Conservation (phyloP, 331 rosid genomes). For the Malus hybrid region DNA sequence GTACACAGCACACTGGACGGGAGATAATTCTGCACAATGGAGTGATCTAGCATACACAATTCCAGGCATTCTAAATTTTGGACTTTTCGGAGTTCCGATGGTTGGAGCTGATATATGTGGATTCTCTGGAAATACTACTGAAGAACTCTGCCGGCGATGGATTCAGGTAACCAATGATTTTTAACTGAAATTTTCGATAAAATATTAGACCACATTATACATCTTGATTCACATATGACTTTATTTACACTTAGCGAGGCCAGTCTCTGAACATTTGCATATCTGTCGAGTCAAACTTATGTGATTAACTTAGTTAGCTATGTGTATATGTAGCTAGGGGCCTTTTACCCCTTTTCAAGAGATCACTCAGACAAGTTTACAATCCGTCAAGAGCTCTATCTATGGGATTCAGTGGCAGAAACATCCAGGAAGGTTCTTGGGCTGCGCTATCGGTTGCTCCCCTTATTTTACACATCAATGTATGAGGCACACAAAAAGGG, state of each 20-base stretch:
- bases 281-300: no score
- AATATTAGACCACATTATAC: neutral
- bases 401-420: conserved; percentile 82
- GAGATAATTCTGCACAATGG: conserved; percentile 87
- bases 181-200: no score
- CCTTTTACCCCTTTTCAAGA: conserved; percentile 85
- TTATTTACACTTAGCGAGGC: no score
- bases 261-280: no score
- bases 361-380: conserved; percentile 51
- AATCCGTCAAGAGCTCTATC: conserved; percentile 68
- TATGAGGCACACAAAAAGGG: conserved; percentile 67
- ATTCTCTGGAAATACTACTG: conserved; percentile 46
- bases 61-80: conserved; percentile 58
- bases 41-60: conserved; percentile 68
- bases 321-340: conserved; percentile 56
- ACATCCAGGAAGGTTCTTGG: conserved; percentile 73
- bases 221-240: neutral
- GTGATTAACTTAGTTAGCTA: neutral
- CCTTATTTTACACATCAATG: conserved; percentile 68
- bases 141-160: conserved; percentile 87
- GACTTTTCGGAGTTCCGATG: conserved; percentile 80
- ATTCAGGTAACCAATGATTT: conserved; percentile 51
- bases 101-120: conserved; percentile 96
- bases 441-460: conserved; percentile 78
- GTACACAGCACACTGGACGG: conserved; percentile 90